A percentile compares a stretch with the other conserved stretches of the same genome.
Evolutionary conservation across 768 basidiomycete genomes (phyloP).

Genomic region (Boletus patriciae): DNA sequence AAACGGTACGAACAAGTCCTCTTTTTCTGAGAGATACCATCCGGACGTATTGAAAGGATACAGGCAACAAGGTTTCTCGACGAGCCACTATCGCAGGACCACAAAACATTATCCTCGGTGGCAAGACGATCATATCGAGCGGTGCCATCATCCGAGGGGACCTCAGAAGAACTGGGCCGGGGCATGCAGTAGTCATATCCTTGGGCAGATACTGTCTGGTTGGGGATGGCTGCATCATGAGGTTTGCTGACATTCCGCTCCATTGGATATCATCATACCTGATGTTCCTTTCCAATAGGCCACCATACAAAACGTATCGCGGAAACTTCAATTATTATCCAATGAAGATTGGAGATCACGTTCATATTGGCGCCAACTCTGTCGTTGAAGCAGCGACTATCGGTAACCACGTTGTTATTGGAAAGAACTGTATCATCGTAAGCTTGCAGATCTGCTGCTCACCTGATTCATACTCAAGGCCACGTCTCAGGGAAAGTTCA

Average conservation of each 20-base stretch:
- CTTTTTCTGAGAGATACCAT: neutral
- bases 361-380: slow-evolving; percentile 85
- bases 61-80: slow-evolving; percentile 94
- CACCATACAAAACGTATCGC: slow-evolving; percentile 87
- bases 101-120: slow-evolving; percentile 95
- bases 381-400: slow-evolving; percentile 95
- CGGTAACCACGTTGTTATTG: slow-evolving; percentile 92
- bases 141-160: slow-evolving; percentile 93
- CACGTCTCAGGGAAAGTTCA: slow-evolving; percentile 79
- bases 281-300: slow-evolving; percentile 41
- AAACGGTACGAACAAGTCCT: slow-evolving; percentile 59
- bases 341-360: slow-evolving; percentile 95
- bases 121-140: slow-evolving; percentile 93
- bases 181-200: slow-evolving; percentile 91
- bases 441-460: slow-evolving; percentile 27
- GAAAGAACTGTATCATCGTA: slow-evolving; percentile 93
- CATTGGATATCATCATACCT: neutral
- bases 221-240: slow-evolving; percentile 86
- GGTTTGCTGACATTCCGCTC: slow-evolving; percentile 44
- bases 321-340: slow-evolving; percentile 97
- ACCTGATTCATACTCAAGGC: neutral
- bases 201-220: slow-evolving; percentile 92
- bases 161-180: slow-evolving; percentile 82
- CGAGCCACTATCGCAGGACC: slow-evolving; percentile 90
- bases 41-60: slow-evolving; percentile 57